A percentile compares a stretch with the other conserved stretches of the same genome.
Conservation (phyloP, 2,329 filamentous ascomycete genomes). For the Diplodia sapinea region DNA sequence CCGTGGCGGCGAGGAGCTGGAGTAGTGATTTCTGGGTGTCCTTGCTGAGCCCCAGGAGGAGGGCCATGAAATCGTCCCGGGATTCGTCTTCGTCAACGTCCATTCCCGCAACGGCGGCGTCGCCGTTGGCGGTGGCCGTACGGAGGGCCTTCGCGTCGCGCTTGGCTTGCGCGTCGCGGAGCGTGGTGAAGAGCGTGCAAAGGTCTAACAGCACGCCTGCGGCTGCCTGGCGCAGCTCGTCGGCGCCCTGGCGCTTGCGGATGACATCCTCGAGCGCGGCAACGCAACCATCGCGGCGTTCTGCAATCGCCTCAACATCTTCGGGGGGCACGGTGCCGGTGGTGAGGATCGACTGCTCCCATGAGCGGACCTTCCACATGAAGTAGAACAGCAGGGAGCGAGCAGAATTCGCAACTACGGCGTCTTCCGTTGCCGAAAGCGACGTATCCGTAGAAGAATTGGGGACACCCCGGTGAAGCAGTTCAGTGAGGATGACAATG, state of each 20-base stretch:
- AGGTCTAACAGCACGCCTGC: conserved; percentile 81
- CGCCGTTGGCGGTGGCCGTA: conserved; percentile 37
- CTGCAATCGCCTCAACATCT: conserved; percentile 63
- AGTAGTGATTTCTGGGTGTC: conserved; percentile 70
- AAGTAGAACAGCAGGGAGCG: conserved; percentile 85
- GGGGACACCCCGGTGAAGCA: conserved; percentile 75
- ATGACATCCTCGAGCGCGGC: conserved; percentile 58
- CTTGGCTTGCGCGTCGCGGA: conserved; percentile 56
- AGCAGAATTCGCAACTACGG: conserved; percentile 76
- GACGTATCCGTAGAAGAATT: conserved; percentile 69
- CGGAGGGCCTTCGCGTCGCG: conserved; percentile 33
- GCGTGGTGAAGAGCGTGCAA: conserved; percentile 76
- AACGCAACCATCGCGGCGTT: conserved; percentile 59
- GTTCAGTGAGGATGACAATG: conserved; percentile 72
- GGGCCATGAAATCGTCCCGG: conserved; percentile 61
- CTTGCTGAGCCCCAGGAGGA: conserved; percentile 72
- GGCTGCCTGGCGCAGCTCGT: conserved; percentile 77
- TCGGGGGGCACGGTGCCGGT: conserved; percentile 58
- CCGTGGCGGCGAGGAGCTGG: conserved; percentile 76
- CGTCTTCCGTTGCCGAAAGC: conserved; percentile 77
- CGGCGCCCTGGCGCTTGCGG: conserved; percentile 64
- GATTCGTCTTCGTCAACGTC: conserved; percentile 49
- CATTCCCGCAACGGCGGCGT: conserved; percentile 3
- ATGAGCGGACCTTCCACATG: conserved; percentile 82
- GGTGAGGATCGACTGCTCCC: conserved; percentile 46